phyloP scores from a whole-genome alignment of 768 basidiomycete species.

The Inosperma sp. region DNA sequence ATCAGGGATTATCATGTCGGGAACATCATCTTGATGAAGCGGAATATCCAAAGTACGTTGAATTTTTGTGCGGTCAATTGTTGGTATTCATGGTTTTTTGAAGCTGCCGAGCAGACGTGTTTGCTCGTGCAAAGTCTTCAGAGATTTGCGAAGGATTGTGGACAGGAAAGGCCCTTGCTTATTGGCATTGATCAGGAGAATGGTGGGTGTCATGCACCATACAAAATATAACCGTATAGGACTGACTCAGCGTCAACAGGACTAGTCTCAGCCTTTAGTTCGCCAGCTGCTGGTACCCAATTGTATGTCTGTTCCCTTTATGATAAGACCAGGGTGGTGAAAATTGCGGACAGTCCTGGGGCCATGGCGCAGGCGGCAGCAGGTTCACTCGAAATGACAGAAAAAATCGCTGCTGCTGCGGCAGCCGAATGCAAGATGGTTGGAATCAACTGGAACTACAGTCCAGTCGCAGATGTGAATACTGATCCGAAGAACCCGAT shows the following conservation, averaged over 20 bases:
- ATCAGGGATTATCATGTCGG: constrained; percentile 63
- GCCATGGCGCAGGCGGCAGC: constrained; percentile 69
- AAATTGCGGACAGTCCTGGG: constrained; percentile 47
- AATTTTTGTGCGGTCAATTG: background rate
- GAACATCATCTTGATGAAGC: constrained; percentile 64
- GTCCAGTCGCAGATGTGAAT: constrained; percentile 71
- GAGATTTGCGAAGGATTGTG: constrained; percentile 48
- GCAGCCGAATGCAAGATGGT: constrained; percentile 53
- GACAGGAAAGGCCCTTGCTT: constrained; percentile 53
- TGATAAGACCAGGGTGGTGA: background rate
- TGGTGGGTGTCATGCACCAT: constrained; percentile 31
- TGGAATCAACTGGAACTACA: constrained; percentile 70
- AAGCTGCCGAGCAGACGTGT: constrained; percentile 51
- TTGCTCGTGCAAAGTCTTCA: constrained; percentile 49
- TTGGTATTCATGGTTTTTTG: background rate
- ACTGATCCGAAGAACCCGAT: constrained; percentile 66
- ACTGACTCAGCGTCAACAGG: constrained; percentile 32
- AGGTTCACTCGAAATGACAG: constrained; percentile 40
- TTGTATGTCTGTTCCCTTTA: constrained; percentile 44
- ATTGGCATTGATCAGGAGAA: constrained; percentile 76
- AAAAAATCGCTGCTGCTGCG: constrained; percentile 43
- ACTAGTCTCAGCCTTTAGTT: constrained; percentile 65
- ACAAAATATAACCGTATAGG: background rate
- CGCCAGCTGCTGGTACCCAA: constrained; percentile 54
- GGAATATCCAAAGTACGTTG: constrained; percentile 52